Evolutionary conservation across 2,329 filamentous ascomycete species (phyloP).

Genomic region (Fonsecaea erecta): DNA sequence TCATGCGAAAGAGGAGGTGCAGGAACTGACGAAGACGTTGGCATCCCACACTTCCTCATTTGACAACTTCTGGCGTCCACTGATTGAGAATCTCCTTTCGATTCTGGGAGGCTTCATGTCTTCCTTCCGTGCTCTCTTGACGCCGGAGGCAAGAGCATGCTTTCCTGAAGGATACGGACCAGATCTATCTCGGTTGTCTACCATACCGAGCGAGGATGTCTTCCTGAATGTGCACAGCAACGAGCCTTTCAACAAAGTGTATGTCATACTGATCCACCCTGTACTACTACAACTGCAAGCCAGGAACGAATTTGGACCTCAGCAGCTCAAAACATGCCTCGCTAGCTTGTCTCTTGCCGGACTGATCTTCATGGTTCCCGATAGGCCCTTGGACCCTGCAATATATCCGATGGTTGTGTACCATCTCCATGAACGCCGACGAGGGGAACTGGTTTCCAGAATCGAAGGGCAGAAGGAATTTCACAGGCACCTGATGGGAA

Average conservation of each 20-base stretch:
- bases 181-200: conserved; percentile 11
- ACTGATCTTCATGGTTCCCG: conserved; percentile 80
- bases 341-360: conserved; percentile 74
- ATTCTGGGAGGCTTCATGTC: conserved; percentile 24
- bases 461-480: conserved; percentile 68
- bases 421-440: conserved; percentile 61
- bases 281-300: conserved; percentile 11
- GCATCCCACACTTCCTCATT: conserved; percentile 15
- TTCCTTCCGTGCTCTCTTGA: conserved; percentile 25
- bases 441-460: conserved; percentile 59
- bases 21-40: conserved; percentile 17
- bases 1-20: conserved; percentile 34
- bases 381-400: conserved; percentile 82
- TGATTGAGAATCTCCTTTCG: conserved; percentile 12
- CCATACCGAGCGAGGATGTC: conserved; percentile 9
- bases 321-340: conserved; percentile 66
- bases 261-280: conserved; percentile 17
- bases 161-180: neutral
- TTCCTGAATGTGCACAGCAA: conserved; percentile 8
- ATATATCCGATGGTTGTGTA: conserved; percentile 66
- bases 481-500: conserved; percentile 69
- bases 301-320: neutral
- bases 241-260: conserved; percentile 20
- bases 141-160: conserved; percentile 17
- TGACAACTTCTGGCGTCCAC: neutral